Conservation (phyloP, 306 rosid genomes). For the Argentina anserina region DNA sequence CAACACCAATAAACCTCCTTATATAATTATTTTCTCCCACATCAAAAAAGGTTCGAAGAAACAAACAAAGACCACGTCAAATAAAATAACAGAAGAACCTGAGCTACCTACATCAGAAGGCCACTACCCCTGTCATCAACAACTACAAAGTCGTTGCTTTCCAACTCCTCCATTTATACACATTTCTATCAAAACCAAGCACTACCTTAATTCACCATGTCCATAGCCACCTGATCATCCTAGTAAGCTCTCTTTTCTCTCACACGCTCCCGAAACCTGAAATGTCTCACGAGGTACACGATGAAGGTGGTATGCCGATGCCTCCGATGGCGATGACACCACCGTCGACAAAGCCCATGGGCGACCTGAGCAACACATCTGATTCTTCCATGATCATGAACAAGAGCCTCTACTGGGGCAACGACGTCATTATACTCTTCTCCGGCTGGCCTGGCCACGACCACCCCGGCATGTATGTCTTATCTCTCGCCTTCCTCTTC, state of each 20-base stretch:
- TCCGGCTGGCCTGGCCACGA: constrained; percentile 59
- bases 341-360: constrained; percentile 8
- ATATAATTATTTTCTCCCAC: not conserved
- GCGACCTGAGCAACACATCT: constrained; percentile 32
- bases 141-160: constrained; percentile 8
- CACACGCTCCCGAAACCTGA: not conserved
- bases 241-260: not conserved
- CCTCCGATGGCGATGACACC: not conserved
- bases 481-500: constrained; percentile 60
- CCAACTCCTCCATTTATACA: constrained; percentile 20
- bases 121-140: constrained; percentile 7
- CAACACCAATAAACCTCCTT: not conserved
- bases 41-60: not conserved
- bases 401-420: constrained; percentile 56
- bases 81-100: not conserved
- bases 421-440: constrained; percentile 49
- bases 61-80: not conserved
- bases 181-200: not conserved
- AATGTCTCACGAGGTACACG: not conserved
- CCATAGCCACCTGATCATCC: constrained; percentile 6
- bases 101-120: not conserved
- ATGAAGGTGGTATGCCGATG: constrained; percentile 17
- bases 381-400: constrained; percentile 33
- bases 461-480: constrained; percentile 50
- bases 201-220: not conserved